Percentiles rank a stretch among this genome's conserved stretches.
These are phyloP conservation scores for Aspergillaceae sp. DNA, from an alignment of 2,329 filamentous ascomycete species.

Conservation along the genomic window DNA sequence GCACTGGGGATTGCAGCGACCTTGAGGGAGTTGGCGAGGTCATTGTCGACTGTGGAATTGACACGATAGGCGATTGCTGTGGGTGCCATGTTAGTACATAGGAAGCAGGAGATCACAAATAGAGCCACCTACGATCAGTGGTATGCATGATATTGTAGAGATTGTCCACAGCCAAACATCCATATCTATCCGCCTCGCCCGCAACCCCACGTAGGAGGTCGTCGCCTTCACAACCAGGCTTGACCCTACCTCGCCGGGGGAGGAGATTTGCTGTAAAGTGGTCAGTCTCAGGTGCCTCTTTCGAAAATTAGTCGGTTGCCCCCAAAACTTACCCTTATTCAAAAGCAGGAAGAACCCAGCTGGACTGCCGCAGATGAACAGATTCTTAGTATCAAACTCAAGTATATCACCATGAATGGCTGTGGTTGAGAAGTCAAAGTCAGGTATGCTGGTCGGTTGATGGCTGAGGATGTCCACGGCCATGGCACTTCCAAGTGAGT, in stretches of 20 bases:
- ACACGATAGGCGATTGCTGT: conserved; percentile 76
- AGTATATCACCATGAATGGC: conserved; percentile 53
- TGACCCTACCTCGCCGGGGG: conserved; percentile 66
- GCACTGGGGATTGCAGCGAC: conserved; percentile 70
- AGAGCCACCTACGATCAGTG: conserved; percentile 46
- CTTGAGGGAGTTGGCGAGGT: conserved; percentile 68
- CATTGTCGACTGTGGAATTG: conserved; percentile 78
- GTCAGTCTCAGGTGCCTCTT: conserved; percentile 6
- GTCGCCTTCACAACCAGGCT: conserved; percentile 61
- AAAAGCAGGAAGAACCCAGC: conserved; percentile 88
- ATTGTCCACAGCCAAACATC: conserved; percentile 89
- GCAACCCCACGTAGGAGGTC: conserved; percentile 57
- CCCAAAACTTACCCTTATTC: conserved; percentile 46
- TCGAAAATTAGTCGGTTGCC: no score
- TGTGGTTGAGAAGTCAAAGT: conserved; percentile 30
- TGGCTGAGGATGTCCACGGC: conserved; percentile 81
- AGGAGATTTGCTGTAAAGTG: conserved; percentile 48
- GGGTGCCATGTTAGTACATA: conserved; percentile 41
- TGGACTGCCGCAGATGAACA: conserved; percentile 85
- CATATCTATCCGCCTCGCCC: conserved; percentile 72
- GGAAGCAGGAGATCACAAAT: conserved; percentile 6
- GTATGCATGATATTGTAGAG: conserved; percentile 85
- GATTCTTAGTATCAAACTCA: conserved; percentile 82
- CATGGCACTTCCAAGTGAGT: conserved; percentile 93
- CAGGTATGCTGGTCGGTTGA: conserved; percentile 66